These are phyloP conservation scores for Myochromella boudieri DNA, from an alignment of 768 basidiomycete genomes.

Conservation along the genomic window DNA sequence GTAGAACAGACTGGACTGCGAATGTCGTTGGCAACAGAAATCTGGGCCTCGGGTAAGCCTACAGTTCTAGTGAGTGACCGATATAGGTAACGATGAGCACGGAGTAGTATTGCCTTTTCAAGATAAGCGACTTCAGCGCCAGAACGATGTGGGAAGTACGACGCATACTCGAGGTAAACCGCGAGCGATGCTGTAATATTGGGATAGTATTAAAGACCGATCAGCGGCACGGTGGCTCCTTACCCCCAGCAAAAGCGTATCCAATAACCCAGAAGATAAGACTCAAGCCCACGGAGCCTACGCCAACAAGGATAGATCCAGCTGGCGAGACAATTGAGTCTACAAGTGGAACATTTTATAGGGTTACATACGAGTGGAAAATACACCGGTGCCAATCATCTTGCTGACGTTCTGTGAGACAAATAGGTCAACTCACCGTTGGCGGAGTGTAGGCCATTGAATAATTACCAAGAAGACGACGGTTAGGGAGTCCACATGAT, in stretches of 20 bases:
- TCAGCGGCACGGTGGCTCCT: background rate
- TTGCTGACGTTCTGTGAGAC: constrained; percentile 33
- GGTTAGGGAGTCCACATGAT: constrained; percentile 28
- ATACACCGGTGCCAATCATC: constrained; percentile 40
- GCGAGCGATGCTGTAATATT: constrained; percentile 27
- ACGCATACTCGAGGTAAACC: constrained; percentile 44
- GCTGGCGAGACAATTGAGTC: constrained; percentile 12
- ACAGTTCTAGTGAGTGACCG: constrained; percentile 1
- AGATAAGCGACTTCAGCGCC: constrained; percentile 51
- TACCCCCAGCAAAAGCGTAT: constrained; percentile 34
- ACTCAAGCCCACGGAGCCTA: constrained; percentile 38
- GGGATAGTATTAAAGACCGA: background rate
- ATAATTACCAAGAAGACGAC: constrained; percentile 14
- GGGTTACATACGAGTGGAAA: constrained; percentile 26
- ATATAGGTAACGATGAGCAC: too few species aligned
- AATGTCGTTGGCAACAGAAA: constrained; percentile 44
- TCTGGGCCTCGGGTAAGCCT: constrained; percentile 42
- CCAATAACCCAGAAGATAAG: constrained; percentile 43
- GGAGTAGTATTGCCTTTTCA: constrained; percentile 33
- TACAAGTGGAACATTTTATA: background rate
- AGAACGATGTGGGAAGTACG: constrained; percentile 48
- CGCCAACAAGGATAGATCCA: constrained; percentile 34
- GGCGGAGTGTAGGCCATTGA: too few species aligned
- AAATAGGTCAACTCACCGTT: background rate
- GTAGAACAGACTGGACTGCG: constrained; percentile 38